A percentile compares a stretch with the other conserved stretches of the same genome.
Conservation (phyloP, 768 basidiomycete species). For the Leccinum pellstonianum region DNA sequence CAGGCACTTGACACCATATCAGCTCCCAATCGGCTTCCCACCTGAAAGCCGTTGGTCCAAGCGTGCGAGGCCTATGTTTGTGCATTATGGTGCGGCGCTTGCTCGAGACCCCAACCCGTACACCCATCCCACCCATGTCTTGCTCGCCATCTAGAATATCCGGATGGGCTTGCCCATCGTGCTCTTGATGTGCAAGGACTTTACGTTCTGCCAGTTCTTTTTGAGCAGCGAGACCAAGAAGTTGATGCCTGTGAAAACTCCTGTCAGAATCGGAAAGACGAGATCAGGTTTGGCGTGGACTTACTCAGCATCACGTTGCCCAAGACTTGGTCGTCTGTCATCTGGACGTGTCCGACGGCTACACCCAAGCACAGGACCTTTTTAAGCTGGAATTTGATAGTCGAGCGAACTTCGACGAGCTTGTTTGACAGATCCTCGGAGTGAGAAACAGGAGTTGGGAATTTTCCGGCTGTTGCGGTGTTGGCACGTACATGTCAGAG, state of each 20-base stretch:
- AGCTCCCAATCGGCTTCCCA: conserved; percentile 89
- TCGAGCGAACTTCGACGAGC: conserved; percentile 93
- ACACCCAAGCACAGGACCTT: conserved; percentile 99
- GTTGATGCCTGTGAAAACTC: conserved; percentile 78
- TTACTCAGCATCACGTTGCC: conserved; percentile 95
- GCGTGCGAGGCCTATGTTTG: conserved; percentile 96
- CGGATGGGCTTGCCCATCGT: conserved; percentile 99
- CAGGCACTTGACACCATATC: conserved; percentile 43
- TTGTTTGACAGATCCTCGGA: conserved; percentile 88
- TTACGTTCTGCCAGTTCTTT: conserved; percentile 99
- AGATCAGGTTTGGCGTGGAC: conserved; percentile 25
- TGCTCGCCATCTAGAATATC: conserved; percentile 61
- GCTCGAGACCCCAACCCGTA: conserved; percentile 18
- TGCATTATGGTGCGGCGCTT: conserved; percentile 62
- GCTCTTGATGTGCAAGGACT: conserved; percentile 96
- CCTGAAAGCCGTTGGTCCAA: conserved; percentile 86
- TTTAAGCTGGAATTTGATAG: conserved; percentile 99
- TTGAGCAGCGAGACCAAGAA: conserved; percentile 98
- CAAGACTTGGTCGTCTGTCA: conserved; percentile 96
- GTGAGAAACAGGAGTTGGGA: conserved; percentile 96
- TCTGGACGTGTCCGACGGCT: conserved; percentile 95
- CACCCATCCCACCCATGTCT: conserved; percentile 8
- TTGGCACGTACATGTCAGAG: neutral
- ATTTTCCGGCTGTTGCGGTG: conserved; percentile 80
- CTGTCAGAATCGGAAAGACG: conserved; percentile 6